A percentile compares a stretch with the other conserved stretches of the same genome.
Conservation (phyloP, 2,329 filamentous ascomycete genomes). For the Monosporascus sp. region DNA sequence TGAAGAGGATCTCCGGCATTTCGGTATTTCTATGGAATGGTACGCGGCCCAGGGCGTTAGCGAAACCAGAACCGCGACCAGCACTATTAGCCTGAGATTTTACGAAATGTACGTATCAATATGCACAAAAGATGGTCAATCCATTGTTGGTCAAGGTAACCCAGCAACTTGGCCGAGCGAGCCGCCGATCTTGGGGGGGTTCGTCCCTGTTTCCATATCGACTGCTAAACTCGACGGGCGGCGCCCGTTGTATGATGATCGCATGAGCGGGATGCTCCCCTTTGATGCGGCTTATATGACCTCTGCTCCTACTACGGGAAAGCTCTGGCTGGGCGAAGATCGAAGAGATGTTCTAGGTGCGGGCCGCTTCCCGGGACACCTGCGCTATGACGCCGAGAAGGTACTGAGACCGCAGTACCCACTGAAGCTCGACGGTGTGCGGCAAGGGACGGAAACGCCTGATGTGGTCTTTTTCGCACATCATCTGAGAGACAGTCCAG, state of each 20-base stretch:
- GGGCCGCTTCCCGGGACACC: constrained; percentile 33
- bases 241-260: constrained; percentile 7
- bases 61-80: constrained; percentile 14
- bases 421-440: constrained; percentile 10
- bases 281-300: constrained; percentile 37
- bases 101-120: constrained; percentile 33
- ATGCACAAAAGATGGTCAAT: constrained; percentile 14
- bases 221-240: background rate
- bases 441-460: constrained; percentile 15
- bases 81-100: constrained; percentile 13
- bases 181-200: constrained; percentile 17
- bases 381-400: constrained; percentile 18
- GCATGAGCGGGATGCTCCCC: constrained; percentile 38
- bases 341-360: constrained; percentile 38
- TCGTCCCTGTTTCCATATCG: constrained; percentile 21
- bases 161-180: constrained; percentile 19
- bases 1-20: constrained; percentile 26
- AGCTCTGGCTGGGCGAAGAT: constrained; percentile 37
- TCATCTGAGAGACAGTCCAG: constrained; percentile 1
- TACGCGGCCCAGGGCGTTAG: constrained; percentile 33
- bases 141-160: constrained; percentile 24
- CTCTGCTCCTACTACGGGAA: constrained; percentile 30
- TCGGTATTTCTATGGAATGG: constrained; percentile 26
- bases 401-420: constrained; percentile 17
- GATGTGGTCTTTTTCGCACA: constrained; percentile 24